Conservation (phyloP, 441 rosid species). For the Viola pubescens region DNA sequence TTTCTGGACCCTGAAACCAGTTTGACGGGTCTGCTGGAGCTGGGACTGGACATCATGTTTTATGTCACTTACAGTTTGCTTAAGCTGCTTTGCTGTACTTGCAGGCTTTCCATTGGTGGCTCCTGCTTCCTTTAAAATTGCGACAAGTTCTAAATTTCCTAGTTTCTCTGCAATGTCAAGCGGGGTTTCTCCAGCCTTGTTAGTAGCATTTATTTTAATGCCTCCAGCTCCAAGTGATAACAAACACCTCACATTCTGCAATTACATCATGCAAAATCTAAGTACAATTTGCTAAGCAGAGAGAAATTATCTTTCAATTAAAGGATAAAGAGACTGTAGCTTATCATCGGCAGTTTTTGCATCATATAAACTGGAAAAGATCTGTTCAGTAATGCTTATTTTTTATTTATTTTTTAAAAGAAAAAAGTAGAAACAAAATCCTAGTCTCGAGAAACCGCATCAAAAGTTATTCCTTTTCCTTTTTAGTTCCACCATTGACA, state of each 20-base stretch:
- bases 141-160: constrained; percentile 44
- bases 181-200: constrained; percentile 77
- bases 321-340: too few relatives aligned
- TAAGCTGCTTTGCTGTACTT: constrained; percentile 81
- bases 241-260: constrained; percentile 67
- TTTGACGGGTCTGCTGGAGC: constrained; percentile 92
- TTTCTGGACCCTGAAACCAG: constrained; percentile 70
- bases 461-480: neutral
- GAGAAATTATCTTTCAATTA: neutral
- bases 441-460: neutral
- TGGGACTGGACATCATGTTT: constrained; percentile 86
- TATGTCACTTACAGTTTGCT: constrained; percentile 95
- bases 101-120: constrained; percentile 74
- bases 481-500: neutral
- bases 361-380: too few relatives aligned
- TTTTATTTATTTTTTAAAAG: too few relatives aligned
- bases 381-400: too few relatives aligned
- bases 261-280: constrained; percentile 10
- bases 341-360: too few relatives aligned
- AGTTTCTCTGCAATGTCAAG: constrained; percentile 76
- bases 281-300: constrained; percentile 5
- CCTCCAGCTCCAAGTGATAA: constrained; percentile 65
- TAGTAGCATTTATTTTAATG: constrained; percentile 48
- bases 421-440: neutral
- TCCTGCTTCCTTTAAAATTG: constrained; percentile 65